Evolutionary conservation across 2,329 filamentous ascomycete species (phyloP), one percentile per base, ranked within the genome.

Genomic region (Rhytidhysteron rufulum): DNA sequence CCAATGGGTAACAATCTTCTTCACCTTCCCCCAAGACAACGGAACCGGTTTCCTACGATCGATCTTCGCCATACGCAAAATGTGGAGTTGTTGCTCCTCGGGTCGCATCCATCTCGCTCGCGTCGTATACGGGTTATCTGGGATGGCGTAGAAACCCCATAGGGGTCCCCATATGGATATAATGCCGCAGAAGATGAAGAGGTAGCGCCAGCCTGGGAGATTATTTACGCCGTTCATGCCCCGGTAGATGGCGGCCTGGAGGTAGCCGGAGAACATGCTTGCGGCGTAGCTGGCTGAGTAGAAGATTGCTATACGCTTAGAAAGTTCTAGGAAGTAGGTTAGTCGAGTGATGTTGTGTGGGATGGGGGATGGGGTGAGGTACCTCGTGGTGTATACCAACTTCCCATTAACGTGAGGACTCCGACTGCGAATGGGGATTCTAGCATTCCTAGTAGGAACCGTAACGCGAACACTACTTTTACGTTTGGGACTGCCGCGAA

Each of bases 131-230:
- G 45, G 40, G 22, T 43, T 45, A 30, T 48, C 45, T 5, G 45
- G 43, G 6, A 48, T 32, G 11, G 45, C 40, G 16, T 69, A 52
- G 38, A 66, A 66, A 19, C 68, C 70, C 43, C 64, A 66, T 8
- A 68, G 50, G 16, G 57, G 67, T 32, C 63, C 67, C 42, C 60
- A 69, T 37, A 67, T 47, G 16, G 64, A 65, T 41, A 69, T 69
- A 17, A 55, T 44, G 2, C 47, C 48, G 34, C 45, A 56, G 32
- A 53, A 40, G 15, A 43, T 40, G 25, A 44, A 44, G 6, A 47
- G 16, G 37, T 41, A 44, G 15, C 44, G 45, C 55, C 55, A 58
- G 9, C 54, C 52, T 11, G 44, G 24, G 9, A 57, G 39, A 2
- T 52, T 50, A 13, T 53, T 42, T 6, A 44, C 43, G 2, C 60